Evolutionary conservation across 805 yeast species (phyloP), one percentile per base, ranked within the genome.

Genomic region (Schizosaccharomyces lindneri): DNA sequence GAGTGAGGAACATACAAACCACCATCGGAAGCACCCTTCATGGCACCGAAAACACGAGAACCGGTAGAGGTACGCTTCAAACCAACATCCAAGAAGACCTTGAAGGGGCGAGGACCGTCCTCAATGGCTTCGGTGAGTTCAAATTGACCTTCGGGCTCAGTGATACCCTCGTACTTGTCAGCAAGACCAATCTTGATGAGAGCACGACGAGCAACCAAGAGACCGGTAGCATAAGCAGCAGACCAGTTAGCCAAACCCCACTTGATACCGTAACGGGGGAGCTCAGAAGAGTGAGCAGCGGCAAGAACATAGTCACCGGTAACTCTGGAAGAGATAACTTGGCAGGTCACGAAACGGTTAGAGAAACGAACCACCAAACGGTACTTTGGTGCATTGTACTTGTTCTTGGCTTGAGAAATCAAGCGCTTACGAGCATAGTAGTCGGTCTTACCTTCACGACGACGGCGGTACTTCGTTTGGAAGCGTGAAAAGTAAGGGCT

Each of bases 401-500:
- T 93, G 76, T 96, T 96, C 89, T 93, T 93, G 93, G 89, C 96
- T 82, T 93, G 98, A 73, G 97, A 82, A 74, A 93, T 93, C 75
- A 93, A 81, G 81, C 97, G 88, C 95, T 90, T 93, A 84, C 98
- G 89, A 78, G 94, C 96, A 84, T 89, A 93, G 95, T 89, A 93
- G 78, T 93, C 98, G 75, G 98, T 93, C 84, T 93, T 93, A 81
- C 98, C 98, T 81, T 93, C 97, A 77, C 95, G 87, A 85, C 98
- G 87, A 84, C 98, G 89, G 79, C 98, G 88, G 95, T 89, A 93
- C 70, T 97, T 97, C 77, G 98, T 93, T 82, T 93, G 98, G 95
- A 83, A 93, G 78, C 98, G 89, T 75, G 97, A 88, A 82, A 82
- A 87, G 90, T 93, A 93, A 70, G 97, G 90, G 73, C 95, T 83